These are phyloP conservation scores for Alternaria conjuncta DNA, from an alignment of 2,329 filamentous ascomycete genomes.

Conservation along the genomic window DNA sequence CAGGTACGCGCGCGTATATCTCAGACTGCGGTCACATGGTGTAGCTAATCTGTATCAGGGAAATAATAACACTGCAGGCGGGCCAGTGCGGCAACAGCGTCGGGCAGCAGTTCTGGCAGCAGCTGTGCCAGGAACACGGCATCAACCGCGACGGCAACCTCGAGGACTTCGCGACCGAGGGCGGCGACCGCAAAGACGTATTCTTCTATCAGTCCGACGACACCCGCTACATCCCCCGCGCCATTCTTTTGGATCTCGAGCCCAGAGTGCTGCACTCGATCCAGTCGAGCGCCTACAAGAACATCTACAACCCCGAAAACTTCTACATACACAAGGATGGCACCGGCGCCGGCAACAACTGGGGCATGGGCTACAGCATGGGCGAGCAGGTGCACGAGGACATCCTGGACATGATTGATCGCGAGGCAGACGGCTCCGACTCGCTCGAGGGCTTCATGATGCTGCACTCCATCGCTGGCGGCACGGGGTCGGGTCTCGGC, in stretches of 20 bases:
- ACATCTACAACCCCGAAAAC: slow-evolving; percentile 99
- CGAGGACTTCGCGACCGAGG: slow-evolving; percentile 96
- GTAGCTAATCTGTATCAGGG: slow-evolving; percentile 61
- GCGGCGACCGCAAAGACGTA: slow-evolving; percentile 96
- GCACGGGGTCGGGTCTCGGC: slow-evolving; percentile 93
- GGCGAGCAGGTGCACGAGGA: slow-evolving; percentile 93
- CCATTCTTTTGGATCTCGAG: slow-evolving; percentile 93
- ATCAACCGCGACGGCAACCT: slow-evolving; percentile 98
- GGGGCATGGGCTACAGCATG: slow-evolving; percentile 94
- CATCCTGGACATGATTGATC: slow-evolving; percentile 99
- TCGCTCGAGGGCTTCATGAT: slow-evolving; percentile 99
- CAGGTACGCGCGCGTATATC: slow-evolving; percentile 33
- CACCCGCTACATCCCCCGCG: slow-evolving; percentile 95
- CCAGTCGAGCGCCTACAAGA: slow-evolving; percentile 91
- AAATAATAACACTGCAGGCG: slow-evolving; percentile 99
- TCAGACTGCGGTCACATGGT: not conserved
- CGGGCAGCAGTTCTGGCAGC: slow-evolving; percentile 98
- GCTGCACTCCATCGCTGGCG: slow-evolving; percentile 95
- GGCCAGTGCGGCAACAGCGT: slow-evolving; percentile 99
- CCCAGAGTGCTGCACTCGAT: slow-evolving; percentile 91
- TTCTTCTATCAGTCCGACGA: slow-evolving; percentile 99
- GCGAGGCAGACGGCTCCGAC: slow-evolving; percentile 96
- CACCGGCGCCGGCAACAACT: slow-evolving; percentile 94
- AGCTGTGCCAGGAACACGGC: slow-evolving; percentile 96
- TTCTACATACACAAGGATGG: slow-evolving; percentile 97